phyloP scores from a whole-genome alignment of 371 early-diverging fungal genomes.

The Actinomortierella wolfii region DNA sequence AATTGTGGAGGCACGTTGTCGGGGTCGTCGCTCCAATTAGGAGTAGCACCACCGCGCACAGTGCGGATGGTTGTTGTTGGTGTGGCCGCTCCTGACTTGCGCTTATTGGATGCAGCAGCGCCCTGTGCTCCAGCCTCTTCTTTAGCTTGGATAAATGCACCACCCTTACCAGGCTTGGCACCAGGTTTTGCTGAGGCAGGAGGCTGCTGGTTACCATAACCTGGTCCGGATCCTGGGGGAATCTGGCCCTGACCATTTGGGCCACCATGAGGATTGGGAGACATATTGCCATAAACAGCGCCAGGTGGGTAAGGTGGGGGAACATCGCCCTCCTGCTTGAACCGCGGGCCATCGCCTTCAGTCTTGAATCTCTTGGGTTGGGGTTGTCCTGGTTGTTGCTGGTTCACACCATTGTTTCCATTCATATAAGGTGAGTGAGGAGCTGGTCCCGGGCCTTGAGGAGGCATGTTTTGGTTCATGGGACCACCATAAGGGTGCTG shows the following conservation, averaged over 20 bases:
- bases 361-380: slow-evolving; percentile 46
- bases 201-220: slow-evolving; percentile 14
- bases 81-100: slow-evolving; percentile 36
- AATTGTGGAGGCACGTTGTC: slow-evolving; percentile 78
- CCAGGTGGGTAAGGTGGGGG: slow-evolving; percentile 36
- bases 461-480: slow-evolving; percentile 18
- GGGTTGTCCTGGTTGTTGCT: slow-evolving; percentile 34
- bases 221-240: slow-evolving; percentile 7
- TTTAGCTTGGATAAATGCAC: slow-evolving; percentile 33
- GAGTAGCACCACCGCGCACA: slow-evolving; percentile 46
- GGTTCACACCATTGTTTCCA: slow-evolving; percentile 21
- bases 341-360: slow-evolving; percentile 35
- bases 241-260: slow-evolving; percentile 22
- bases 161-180: slow-evolving; percentile 6
- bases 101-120: slow-evolving; percentile 29
- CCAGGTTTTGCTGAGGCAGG: slow-evolving; percentile 26
- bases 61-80: slow-evolving; percentile 22
- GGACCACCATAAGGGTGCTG: slow-evolving; percentile 44
- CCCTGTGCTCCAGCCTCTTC: slow-evolving; percentile 30
- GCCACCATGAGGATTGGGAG: slow-evolving; percentile 37
- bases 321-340: slow-evolving; percentile 31
- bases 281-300: slow-evolving; percentile 45
- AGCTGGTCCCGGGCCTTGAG: slow-evolving; percentile 22
- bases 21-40: slow-evolving; percentile 82
- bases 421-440: slow-evolving; percentile 47